Evolutionary conservation across 2,329 filamentous ascomycete species (phyloP).

Genomic region (Fusarium setosum): DNA sequence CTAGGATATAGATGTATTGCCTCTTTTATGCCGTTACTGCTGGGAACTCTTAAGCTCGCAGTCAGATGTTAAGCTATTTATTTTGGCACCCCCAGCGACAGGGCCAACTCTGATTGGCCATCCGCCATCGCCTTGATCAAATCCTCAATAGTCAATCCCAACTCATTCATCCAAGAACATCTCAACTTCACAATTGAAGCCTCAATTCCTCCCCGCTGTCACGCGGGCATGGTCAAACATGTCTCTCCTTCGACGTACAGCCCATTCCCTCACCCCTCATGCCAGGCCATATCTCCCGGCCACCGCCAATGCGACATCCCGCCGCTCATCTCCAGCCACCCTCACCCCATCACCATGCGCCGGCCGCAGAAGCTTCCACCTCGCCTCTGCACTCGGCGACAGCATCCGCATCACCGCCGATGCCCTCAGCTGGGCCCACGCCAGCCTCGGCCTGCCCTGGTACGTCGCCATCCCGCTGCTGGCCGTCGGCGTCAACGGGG

Average conservation of each 20-base stretch:
- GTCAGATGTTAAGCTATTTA: too few relatives aligned
- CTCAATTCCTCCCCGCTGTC: slow-evolving; percentile 1
- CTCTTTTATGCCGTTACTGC: too few relatives aligned
- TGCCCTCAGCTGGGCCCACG: slow-evolving; percentile 57
- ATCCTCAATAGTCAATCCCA: slow-evolving; percentile 14
- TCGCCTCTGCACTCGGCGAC: slow-evolving; percentile 46
- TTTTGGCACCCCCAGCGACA: too few relatives aligned
- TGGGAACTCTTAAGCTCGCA: too few relatives aligned
- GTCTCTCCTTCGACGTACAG: slow-evolving; percentile 28
- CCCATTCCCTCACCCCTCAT: slow-evolving; percentile 21
- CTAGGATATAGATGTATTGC: too few relatives aligned
- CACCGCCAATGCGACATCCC: slow-evolving; percentile 7
- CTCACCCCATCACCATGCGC: slow-evolving; percentile 12
- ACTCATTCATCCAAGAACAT: slow-evolving; percentile 17
- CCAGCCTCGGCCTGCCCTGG: slow-evolving; percentile 60
- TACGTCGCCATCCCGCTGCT: slow-evolving; percentile 65
- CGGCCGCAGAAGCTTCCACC: slow-evolving; percentile 47
- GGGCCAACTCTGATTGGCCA: slow-evolving; percentile 25
- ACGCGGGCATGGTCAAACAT: slow-evolving; percentile 27
- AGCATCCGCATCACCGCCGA: slow-evolving; percentile 54
- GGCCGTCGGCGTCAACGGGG: slow-evolving; percentile 57
- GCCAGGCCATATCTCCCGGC: slow-evolving; percentile 15
- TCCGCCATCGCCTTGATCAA: not conserved
- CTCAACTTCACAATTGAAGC: slow-evolving; percentile 3
- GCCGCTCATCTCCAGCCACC: slow-evolving; percentile 8